Base-by-base conservation (phyloP, 2,329 filamentous ascomycete genomes). In the Fusarium tuaranense region DNA sequence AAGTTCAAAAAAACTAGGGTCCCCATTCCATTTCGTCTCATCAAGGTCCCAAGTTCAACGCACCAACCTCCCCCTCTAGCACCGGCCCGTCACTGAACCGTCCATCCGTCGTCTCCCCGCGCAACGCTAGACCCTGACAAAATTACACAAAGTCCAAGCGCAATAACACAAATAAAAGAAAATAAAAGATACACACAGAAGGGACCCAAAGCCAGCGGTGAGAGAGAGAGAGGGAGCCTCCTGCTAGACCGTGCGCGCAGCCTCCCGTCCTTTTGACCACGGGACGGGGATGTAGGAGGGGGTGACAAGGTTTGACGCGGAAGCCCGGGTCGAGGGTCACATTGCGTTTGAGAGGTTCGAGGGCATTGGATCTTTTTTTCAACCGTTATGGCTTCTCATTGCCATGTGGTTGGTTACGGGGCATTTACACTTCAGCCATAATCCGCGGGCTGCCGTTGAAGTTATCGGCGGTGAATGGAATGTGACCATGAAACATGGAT, bases 171-270 rank as follows among this genome's bases (percentile, higher is more conserved):
- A 46, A 30, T 12, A 64, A n/a, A 36, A 36, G 8, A 25, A 34
- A 22, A 16, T 7, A 44, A 30, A 25, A 16, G 30, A 36, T 62
- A 34, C 32, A 34, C 32, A 34, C 32, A 68, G 36, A 27, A 55
- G 38, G 39, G 62, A 38, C 51, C 32, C 32, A 30, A 38, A 36
- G 34, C 34, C 25, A 39, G 61, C 48, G 62, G 44, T 67, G 51
- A 41, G 27, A 51, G 48, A 3, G 34, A 32, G 30, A 32, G 30
- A 30, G 27, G 27, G 30, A 67, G 46, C 46, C 38, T 63, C n/a
- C 48, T 14, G 25, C 36, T 36, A 69, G 67, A 59, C 68, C 68
- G 66, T 70, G 68, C 66, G 59, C 32, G 32, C 34, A 36, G 34
- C 25, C 30, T 58, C 39, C 60, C 60, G 44, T 63, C 44, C 18